Evolutionary conservation across 2,329 filamentous ascomycete species (phyloP), one percentile per base, ranked within the genome.

Genomic region (Colletotrichum sp.): DNA sequence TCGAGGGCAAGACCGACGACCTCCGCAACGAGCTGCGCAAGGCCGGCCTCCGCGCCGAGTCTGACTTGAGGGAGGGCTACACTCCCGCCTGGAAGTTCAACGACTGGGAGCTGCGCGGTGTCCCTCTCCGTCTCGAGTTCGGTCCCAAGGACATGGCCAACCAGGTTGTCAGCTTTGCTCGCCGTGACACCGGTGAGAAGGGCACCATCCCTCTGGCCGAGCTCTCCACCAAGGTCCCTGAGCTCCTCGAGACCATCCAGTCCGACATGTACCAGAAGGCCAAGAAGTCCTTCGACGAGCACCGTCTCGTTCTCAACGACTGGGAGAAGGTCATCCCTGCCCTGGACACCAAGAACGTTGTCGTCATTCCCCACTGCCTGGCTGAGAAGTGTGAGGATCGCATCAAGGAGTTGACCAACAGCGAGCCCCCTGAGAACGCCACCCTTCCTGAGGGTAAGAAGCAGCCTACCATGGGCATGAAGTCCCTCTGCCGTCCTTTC

Each of bases 71-170:
- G 76, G 96, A 99, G 68, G 95, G 94, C 79, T 98, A 99, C 92
- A 92, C 96, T 76, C 96, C 97, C 52, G 96, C 95, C 79, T 99
- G 95, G 93, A 99, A 99, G 87, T 99, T 99, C 90, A 98, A 98
- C 87, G 96, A 99, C 87, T 98, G 96, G 95, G 98, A 99, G 86
- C 90, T 99, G 81, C 98, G 96, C 87, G 97, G 98, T 84, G 94
- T 99, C 57, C 97, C 98, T 63, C 91, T 99, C 49, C 94, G 97
- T 76, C 90, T 99, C 75, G 97, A 99, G 86, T 98, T 98, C 82
- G 98, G 98, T 8, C 96, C 97, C 81, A 98, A 98, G 87, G 97
- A 99, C 83, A 93, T 94, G 15, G 95, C 95, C 78, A 95, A 96
- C 83, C 92, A 94, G 74, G 94, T 96, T 57, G 94, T 99, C 80